Percentiles rank a stretch among this genome's conserved stretches.
Conservation (phyloP, 345 rosid genomes). For the Carallia brachiata region DNA sequence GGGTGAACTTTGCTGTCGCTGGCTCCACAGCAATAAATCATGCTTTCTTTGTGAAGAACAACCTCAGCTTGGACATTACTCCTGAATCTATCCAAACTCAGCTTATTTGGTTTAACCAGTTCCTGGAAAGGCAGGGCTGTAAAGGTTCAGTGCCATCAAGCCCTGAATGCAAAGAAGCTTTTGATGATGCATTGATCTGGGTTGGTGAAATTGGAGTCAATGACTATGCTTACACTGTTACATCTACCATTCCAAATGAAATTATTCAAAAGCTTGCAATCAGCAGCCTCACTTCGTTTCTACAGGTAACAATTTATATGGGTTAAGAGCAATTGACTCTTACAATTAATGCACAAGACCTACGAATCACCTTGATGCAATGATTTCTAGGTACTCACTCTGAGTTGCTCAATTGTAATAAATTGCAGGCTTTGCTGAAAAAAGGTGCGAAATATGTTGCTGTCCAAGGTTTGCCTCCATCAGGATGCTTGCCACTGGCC, state of each 20-base stretch:
- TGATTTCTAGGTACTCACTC: no score
- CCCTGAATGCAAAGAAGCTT: slow-evolving; percentile 31
- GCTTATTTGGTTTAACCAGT: slow-evolving; percentile 61
- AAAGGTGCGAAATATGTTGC: slow-evolving; percentile 72
- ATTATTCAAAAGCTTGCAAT: slow-evolving; percentile 55
- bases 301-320: slow-evolving; percentile 44
- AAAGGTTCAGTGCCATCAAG: slow-evolving; percentile 17
- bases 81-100: slow-evolving; percentile 76
- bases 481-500: slow-evolving; percentile 78
- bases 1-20: slow-evolving; percentile 85
- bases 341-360: background rate
- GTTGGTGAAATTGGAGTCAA: slow-evolving; percentile 96
- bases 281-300: slow-evolving; percentile 35
- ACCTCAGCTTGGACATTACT: slow-evolving; percentile 57
- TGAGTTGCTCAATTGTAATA: background rate
- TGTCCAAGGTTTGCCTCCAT: slow-evolving; percentile 74
- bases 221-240: slow-evolving; percentile 73
- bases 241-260: slow-evolving; percentile 49
- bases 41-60: slow-evolving; percentile 72
- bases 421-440: slow-evolving; percentile 54
- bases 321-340: background rate
- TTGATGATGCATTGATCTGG: slow-evolving; percentile 74
- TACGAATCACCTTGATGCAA: background rate
- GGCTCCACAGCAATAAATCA: slow-evolving; percentile 82
- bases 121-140: slow-evolving; percentile 52